Percentiles rank a stretch among this genome's conserved stretches.
phyloP scores from a whole-genome alignment of 1,139 yeast genomes.

The Pichia inconspicua region DNA sequence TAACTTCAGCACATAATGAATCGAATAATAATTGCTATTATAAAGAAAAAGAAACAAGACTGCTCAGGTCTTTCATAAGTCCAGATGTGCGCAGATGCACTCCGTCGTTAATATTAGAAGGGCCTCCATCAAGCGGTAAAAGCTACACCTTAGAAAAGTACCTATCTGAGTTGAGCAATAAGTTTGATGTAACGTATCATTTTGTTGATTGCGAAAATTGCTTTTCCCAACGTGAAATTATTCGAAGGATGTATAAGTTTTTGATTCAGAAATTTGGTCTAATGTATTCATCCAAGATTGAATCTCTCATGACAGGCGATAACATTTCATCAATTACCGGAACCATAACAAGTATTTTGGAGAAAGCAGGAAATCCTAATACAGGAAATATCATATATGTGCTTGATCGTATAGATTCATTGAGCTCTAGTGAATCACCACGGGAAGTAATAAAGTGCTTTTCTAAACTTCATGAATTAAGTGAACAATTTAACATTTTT shows the following conservation, averaged over 20 bases:
- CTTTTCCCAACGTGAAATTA: conserved; percentile 17
- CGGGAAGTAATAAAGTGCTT: conserved; percentile 21
- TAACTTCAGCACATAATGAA: not conserved
- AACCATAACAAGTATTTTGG: conserved; percentile 18
- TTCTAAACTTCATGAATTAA: conserved; percentile 23
- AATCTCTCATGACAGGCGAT: conserved; percentile 18
- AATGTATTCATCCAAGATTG: conserved; percentile 6
- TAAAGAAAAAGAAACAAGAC: conserved; percentile 13
- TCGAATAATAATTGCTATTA: conserved; percentile 1
- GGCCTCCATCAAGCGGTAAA: conserved; percentile 27
- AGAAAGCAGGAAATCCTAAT: not conserved
- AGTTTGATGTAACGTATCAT: conserved; percentile 5
- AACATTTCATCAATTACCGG: conserved; percentile 20
- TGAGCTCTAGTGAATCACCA: conserved; percentile 19
- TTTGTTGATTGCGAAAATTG: conserved; percentile 24
- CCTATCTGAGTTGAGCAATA: conserved; percentile 8
- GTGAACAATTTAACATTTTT: conserved; percentile 10
- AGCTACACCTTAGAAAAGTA: conserved; percentile 18
- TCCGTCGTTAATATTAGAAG: conserved; percentile 25
- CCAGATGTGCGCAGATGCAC: conserved; percentile 16
- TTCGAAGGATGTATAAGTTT: conserved; percentile 18
- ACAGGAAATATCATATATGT: conserved; percentile 19
- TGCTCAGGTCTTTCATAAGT: conserved; percentile 16
- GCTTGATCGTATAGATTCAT: conserved; percentile 22
- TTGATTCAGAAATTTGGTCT: conserved; percentile 12